These are phyloP conservation scores for Nemania sp. DNA, from an alignment of 2,329 filamentous ascomycete genomes.

Conservation along the genomic window DNA sequence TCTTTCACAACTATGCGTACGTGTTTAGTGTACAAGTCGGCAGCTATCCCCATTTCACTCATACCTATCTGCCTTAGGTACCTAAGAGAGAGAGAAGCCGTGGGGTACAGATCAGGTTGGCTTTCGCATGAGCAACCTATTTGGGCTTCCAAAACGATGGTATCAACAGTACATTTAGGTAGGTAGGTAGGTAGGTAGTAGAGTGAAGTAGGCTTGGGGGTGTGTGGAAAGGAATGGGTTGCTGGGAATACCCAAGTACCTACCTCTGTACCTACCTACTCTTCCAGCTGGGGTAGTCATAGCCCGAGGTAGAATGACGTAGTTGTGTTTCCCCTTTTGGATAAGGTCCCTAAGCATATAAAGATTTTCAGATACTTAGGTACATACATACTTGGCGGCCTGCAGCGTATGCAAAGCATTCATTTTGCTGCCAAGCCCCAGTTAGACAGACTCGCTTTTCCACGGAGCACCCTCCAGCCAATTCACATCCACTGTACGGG, in stretches of 20 bases:
- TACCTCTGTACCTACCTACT: no score
- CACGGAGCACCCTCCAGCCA: neutral
- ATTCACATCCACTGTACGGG: neutral
- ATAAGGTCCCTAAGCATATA: neutral
- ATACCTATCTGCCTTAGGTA: no score
- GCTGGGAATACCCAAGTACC: no score
- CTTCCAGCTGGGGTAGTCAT: neutral
- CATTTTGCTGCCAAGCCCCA: neutral
- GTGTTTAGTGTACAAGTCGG: neutral
- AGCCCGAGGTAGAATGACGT: neutral
- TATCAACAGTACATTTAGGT: neutral
- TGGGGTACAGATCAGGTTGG: neutral
- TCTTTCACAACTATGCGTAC: neutral
- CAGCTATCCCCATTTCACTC: neutral
- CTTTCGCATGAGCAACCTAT: neutral
- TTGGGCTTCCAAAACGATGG: neutral
- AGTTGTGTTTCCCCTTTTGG: neutral
- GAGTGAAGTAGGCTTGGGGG: constrained; percentile 2
- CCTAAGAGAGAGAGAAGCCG: no score
- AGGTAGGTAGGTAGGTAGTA: neutral
- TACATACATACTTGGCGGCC: neutral
- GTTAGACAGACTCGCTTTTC: neutral
- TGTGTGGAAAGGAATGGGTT: neutral
- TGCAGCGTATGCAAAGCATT: neutral
- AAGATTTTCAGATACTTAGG: neutral